Percentiles rank a stretch among this genome's conserved stretches.
Evolutionary conservation across 345 rosid species (phyloP).

Genomic region (Citrus hindsii): DNA sequence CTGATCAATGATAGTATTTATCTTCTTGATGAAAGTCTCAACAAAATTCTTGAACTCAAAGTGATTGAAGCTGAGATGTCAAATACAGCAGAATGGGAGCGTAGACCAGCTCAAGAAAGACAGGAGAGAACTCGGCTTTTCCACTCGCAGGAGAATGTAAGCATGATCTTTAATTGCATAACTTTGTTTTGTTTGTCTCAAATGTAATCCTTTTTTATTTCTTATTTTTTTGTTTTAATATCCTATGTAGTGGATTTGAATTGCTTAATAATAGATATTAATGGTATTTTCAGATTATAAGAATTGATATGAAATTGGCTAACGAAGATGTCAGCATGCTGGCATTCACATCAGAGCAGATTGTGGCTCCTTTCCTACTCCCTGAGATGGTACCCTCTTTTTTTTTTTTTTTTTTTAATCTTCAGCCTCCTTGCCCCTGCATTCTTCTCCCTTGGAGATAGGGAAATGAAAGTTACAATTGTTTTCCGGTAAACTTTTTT

Average conservation of each 20-base stretch:
- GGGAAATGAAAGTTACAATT: not conserved
- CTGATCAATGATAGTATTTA: slow-evolving; percentile 94
- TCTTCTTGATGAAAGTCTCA: slow-evolving; percentile 98
- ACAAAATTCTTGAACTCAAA: slow-evolving; percentile 94
- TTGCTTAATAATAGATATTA: not conserved
- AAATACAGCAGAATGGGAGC: slow-evolving; percentile 88
- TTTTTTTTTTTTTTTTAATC: not conserved
- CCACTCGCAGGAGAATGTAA: slow-evolving; percentile 94
- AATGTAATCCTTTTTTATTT: not conserved
- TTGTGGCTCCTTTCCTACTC: slow-evolving; percentile 90
- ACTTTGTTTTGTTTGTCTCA: not conserved
- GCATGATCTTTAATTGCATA: slow-evolving; percentile 12
- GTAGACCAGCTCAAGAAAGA: slow-evolving; percentile 90
- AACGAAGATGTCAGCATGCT: slow-evolving; percentile 97
- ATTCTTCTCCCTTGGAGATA: not conserved
- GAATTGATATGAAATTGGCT: slow-evolving; percentile 96
- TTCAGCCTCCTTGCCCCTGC: not conserved
- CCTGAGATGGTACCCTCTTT: slow-evolving; percentile 83
- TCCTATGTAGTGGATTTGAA: not conserved
- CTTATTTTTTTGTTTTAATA: too few species aligned
- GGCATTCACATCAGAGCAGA: slow-evolving; percentile 92
- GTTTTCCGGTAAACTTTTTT: not conserved
- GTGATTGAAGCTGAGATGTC: slow-evolving; percentile 96
- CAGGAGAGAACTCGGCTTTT: slow-evolving; percentile 92
- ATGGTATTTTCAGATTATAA: slow-evolving; percentile 59